Evolutionary conservation across 2,329 filamentous ascomycete genomes (phyloP), one percentile per base, ranked within the genome.

Genomic region (Ascosphaera aggregata): DNA sequence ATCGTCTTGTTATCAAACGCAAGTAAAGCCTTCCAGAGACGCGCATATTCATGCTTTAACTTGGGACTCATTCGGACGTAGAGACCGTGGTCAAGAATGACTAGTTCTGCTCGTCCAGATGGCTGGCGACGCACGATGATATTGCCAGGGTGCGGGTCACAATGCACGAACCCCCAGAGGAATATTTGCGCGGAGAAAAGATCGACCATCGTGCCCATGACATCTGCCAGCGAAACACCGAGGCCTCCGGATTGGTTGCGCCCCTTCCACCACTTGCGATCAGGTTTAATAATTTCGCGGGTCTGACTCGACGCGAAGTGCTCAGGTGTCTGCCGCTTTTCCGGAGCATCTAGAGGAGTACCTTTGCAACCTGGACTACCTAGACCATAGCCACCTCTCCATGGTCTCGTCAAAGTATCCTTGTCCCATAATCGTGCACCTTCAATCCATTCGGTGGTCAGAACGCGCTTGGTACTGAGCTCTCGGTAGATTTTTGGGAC

Each of bases 101-200:
- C 86, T 20, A 98, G 68, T 60, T 98, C 84, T 1, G 86, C 69
- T 34, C 73, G 68, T n/a, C 86, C 86, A 34, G 67, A 75, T 1
- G 84, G 79, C 13, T 81, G 65, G 7, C 89, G 76, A 7, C 89
- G 78, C 51, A 95, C 77, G 60, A 98, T 93, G 55, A 95, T 89
- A 59, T 98, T 98, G 19, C 86, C 86, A 1, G 89, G 89, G 52
- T 98, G 89, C 8, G 89, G 89, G 54, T 98, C 89, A 59, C 86
- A 94, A 61, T 98, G 86, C 0, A 95, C 80, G 34, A 80, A 70
- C 9, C 89, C 89, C 80, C 82, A 95, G 46, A 92, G 76, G 64
- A 94, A 98, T 68, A 95, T 95, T 53, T 95, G 86, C 2, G 82
- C 85, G n/a, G 77, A 80, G 63, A 95, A 98, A 24, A 95, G 68